Evolutionary conservation across 257 asterid species (phyloP).

Genomic region (Salvia miltiorrhiza): DNA sequence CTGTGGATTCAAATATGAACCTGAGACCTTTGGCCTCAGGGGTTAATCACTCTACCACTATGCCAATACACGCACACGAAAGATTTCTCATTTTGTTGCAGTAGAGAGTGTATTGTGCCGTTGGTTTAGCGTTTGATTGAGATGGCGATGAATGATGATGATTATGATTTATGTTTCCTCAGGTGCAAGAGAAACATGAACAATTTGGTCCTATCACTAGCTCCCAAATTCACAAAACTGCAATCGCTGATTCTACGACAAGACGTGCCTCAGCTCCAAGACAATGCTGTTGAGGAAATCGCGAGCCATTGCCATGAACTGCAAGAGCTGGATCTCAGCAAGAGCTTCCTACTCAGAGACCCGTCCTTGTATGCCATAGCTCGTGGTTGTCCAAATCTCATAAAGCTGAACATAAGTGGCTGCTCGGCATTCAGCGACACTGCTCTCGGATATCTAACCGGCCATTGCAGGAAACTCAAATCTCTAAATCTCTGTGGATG

Average conservation of each 20-base stretch:
- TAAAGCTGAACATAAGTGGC: slow-evolving; percentile 83
- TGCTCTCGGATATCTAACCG: slow-evolving; percentile 65
- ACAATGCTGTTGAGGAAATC: slow-evolving; percentile 64
- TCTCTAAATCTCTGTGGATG: slow-evolving; percentile 88
- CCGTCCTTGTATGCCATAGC: slow-evolving; percentile 71
- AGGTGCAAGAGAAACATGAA: slow-evolving; percentile 98
- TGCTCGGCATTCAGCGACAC: slow-evolving; percentile 71
- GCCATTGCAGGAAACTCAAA: slow-evolving; percentile 63
- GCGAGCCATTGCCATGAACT: slow-evolving; percentile 66
- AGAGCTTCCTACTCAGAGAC: slow-evolving; percentile 80
- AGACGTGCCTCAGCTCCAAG: slow-evolving; percentile 77
- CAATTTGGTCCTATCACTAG: slow-evolving; percentile 58
- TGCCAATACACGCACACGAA: no score
- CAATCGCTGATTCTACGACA: slow-evolving; percentile 68
- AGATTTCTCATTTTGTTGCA: neutral
- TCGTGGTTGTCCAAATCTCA: slow-evolving; percentile 70
- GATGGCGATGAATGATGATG: neutral
- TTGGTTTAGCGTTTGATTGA: neutral
- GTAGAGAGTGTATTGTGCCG: neutral
- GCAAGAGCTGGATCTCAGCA: slow-evolving; percentile 86
- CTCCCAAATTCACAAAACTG: slow-evolving; percentile 71
- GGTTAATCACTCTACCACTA: no score
- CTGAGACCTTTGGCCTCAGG: no score
- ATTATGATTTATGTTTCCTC: slow-evolving; percentile 8
- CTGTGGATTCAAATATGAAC: no score